Evolutionary conservation across 169 alveolate species (phyloP), one percentile per base, ranked within the genome.

Genomic region (Eimeria acervulina): DNA sequence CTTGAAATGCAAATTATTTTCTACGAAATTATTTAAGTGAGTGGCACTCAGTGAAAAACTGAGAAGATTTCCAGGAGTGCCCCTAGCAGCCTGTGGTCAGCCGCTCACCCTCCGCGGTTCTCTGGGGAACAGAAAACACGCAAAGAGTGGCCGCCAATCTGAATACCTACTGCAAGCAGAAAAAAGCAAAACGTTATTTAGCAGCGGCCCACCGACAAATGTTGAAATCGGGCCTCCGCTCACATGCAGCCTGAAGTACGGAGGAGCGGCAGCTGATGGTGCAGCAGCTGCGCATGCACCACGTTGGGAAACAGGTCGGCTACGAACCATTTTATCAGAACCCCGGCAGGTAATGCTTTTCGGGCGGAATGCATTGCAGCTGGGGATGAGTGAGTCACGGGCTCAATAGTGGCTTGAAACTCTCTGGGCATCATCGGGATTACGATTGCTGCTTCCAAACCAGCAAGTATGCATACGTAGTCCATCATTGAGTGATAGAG

Each of bases 251-350:
- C 81, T 84, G 92, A 31, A 68, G 51, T 44, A 38, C 92, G 8
- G 40, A 28, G 66, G n/a, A 17, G 52, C 17, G 33, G 80, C 61
- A 81, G 93, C 93, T 85, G 93, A 85, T 15, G 93, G 93, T 85
- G 93, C 93, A 85, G 80, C 44, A 51, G 51, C 76, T 19, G 26
- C 81, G 70, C 93, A 61, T 85, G 93, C 93, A 85, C 93, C 81
- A 44, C 80, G 47, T 1, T 31, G 47, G 10, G 0, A 31, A 17
- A n/a, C 23, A 2, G 23, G 0, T 13, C 47, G n/a, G 47, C 47
- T 68, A 12, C 23, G 23, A 31, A 33, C 31, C 80, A n/a, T 33
- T 68, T 31, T 47, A 17, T 31, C 7, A 68, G 15, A 33, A 10
- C 12, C 47, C 44, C 23, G 10, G 47, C 42, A 68, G 23, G 47